Evolutionary conservation across 2,329 filamentous ascomycete genomes (phyloP).

Genomic region (Exophiala xenobiotica): DNA sequence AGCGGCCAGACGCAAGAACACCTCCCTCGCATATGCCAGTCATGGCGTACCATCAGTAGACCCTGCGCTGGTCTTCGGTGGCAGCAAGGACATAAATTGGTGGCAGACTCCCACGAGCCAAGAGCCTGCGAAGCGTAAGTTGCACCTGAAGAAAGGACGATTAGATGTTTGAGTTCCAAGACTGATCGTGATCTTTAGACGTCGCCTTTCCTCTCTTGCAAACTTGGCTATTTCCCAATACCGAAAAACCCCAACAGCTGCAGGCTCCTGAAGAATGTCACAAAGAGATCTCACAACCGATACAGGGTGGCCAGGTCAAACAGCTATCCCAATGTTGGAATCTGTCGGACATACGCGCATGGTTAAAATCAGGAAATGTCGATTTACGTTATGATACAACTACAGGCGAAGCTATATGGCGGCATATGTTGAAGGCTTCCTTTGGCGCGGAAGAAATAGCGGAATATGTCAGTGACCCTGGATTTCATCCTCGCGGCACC

Average conservation of each 20-base stretch:
- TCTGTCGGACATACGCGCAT: conserved; percentile 14
- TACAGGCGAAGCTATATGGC: conserved; percentile 13
- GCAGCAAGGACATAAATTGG: conserved; percentile 23
- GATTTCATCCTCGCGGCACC: conserved; percentile 24
- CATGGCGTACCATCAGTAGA: conserved; percentile 36
- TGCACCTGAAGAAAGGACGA: background rate
- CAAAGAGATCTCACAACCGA: background rate
- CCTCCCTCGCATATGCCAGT: conserved; percentile 42
- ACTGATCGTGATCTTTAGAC: background rate
- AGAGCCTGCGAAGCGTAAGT: background rate
- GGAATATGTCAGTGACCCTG: conserved; percentile 25
- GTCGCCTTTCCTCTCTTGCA: conserved; percentile 11
- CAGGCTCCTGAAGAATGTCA: background rate
- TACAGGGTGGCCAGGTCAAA: background rate
- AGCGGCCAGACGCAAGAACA: conserved; percentile 57
- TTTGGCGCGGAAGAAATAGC: conserved; percentile 17
- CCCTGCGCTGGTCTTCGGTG: conserved; percentile 43
- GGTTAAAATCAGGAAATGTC: conserved; percentile 3
- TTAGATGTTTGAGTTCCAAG: background rate
- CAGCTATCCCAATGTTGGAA: conserved; percentile 11
- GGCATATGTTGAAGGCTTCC: conserved; percentile 16
- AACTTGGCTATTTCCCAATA: conserved; percentile 14
- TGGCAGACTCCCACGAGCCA: conserved; percentile 19
- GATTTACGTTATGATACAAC: conserved; percentile 7
- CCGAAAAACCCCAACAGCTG: background rate